These are phyloP conservation scores for Populus ilicifolia DNA, from an alignment of 345 rosid genomes.

Conservation along the genomic window DNA sequence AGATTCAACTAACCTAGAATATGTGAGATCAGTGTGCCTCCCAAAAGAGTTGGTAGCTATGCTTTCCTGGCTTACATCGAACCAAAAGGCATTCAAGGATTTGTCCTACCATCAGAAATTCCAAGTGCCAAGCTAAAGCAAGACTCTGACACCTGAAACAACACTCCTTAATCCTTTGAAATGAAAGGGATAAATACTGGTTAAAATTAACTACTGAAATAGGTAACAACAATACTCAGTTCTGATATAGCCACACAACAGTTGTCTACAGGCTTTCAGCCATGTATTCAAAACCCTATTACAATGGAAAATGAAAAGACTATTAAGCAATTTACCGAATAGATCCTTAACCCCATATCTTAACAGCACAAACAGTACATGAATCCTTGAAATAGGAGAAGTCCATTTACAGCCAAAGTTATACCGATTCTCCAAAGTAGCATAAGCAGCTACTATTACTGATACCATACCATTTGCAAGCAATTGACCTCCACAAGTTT, in stretches of 20 bases:
- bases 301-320: background rate
- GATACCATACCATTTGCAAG: background rate
- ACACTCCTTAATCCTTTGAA: background rate
- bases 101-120: background rate
- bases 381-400: background rate
- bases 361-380: background rate
- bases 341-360: background rate
- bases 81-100: background rate
- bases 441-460: background rate
- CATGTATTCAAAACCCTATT: background rate
- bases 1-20: background rate
- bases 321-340: background rate
- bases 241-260: background rate
- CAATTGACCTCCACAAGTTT: background rate
- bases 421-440: background rate
- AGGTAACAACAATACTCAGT: background rate
- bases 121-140: background rate
- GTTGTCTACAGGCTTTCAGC: background rate
- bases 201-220: background rate
- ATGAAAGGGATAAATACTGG: background rate
- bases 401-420: background rate
- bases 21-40: background rate
- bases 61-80: background rate
- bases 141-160: background rate
- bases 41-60: background rate